Base-by-base conservation (phyloP, 345 rosid genomes). In the Erysimum cheiranthoides region DNA sequence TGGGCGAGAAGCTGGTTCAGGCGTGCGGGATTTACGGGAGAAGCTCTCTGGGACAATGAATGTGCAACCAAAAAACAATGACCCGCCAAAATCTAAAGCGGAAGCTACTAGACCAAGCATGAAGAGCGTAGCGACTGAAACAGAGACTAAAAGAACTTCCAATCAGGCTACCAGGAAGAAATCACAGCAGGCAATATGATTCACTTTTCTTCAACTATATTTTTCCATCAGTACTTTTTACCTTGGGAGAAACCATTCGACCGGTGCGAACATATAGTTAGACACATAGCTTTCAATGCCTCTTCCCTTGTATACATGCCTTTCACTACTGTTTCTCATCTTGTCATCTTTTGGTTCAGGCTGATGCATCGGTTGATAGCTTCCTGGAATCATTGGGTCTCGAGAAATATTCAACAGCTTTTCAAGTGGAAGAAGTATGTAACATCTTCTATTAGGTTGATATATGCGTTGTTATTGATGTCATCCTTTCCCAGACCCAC, bases 351-450 rank as follows among this genome's bases (percentile, higher is more conserved):
- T 73, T 68, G 36, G n/a, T 80, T 85, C 94, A 95, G 97, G 88
- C 81, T 58, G 93, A 83, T 71, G 66, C 78, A 31, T 84, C 92
- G 3, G 86, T 95, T 65, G 97, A 92, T 74, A 79, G 83, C 78
- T 95, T 95, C 76, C 82, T 95, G 78, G 88, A 74, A 75, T 95
- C 98, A 8, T 69, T 95, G 84, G 96, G 92, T 75, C 90, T 95
- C 10, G 98, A 92, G 77, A 95, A 92, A 59, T 95, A 95, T 76
- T 82, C 88, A 0, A 92, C 93, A 60, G 85, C 90, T 61, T 95
- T 95, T 79, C 97, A 92, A 80, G 99, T 89, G 39, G 99, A 95
- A 84, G 99, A 95, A 80, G 99, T 95, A 84, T 54, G 83, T 68
- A 31, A 35, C 53, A 35, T 62, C 66, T 71, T 68, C 60, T 49